Evolutionary conservation across 2,329 filamentous ascomycete genomes (phyloP).

Genomic region (Trichoderma sp.): DNA sequence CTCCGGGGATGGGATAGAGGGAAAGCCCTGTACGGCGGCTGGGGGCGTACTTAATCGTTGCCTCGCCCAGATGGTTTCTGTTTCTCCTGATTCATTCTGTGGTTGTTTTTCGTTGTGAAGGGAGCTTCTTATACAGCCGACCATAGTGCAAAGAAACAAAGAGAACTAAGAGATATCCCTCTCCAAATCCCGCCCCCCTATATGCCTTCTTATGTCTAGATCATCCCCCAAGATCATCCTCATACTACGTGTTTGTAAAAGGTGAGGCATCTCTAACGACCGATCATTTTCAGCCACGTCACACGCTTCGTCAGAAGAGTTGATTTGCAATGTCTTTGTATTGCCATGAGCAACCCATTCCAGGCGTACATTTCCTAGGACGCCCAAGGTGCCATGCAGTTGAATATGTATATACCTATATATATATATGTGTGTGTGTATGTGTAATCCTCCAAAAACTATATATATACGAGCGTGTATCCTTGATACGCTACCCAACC

Average conservation of each 20-base stretch:
- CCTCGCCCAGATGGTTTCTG: conserved; percentile 54
- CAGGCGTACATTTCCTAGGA: neutral
- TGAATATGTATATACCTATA: neutral
- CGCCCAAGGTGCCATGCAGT: neutral
- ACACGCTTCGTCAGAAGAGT: no score
- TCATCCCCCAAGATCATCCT: no score
- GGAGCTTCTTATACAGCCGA: conserved; percentile 35
- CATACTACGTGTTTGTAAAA: neutral
- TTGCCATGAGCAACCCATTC: conserved; percentile 16
- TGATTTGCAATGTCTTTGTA: conserved; percentile 4
- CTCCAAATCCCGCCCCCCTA: neutral
- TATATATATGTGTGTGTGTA: neutral
- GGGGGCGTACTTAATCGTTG: conserved; percentile 87
- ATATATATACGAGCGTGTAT: conserved; percentile 9
- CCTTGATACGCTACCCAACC: conserved; percentile 22
- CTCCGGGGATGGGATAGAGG: conserved; percentile 57
- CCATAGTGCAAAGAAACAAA: conserved; percentile 32
- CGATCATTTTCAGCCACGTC: neutral
- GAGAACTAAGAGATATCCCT: conserved; percentile 27
- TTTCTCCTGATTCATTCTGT: conserved; percentile 20
- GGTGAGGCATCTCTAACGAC: no score
- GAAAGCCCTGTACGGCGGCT: conserved; percentile 97
- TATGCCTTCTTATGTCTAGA: no score
- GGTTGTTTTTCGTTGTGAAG: conserved; percentile 24
- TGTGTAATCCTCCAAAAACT: conserved; percentile 18